phyloP scores from a whole-genome alignment of 352 stramenopile genomes.

The Phytophthora capsici region DNA sequence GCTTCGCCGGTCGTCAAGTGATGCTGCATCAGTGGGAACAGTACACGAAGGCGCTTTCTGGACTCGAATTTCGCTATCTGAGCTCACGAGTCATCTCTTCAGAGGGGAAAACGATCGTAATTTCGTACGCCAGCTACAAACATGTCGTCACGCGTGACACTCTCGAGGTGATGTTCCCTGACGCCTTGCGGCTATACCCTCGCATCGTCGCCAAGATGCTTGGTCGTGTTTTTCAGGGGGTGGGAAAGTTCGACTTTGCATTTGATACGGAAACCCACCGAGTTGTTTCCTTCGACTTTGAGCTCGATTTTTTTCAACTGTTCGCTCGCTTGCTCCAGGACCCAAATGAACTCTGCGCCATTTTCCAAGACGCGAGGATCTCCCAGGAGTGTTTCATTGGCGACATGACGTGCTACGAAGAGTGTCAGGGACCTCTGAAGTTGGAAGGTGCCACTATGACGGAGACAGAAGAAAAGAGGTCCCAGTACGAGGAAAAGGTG shows the following conservation, averaged over 20 bases:
- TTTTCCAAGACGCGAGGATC: slow-evolving; percentile 54
- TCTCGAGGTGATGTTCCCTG: slow-evolving; percentile 61
- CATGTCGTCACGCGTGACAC: slow-evolving; percentile 50
- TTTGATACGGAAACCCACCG: slow-evolving; percentile 48
- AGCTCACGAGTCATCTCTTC: slow-evolving; percentile 35
- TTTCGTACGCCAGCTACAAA: slow-evolving; percentile 47
- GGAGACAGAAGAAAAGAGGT: no score
- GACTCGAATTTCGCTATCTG: slow-evolving; percentile 47
- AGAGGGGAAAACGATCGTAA: slow-evolving; percentile 38
- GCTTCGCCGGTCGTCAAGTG: slow-evolving; percentile 46
- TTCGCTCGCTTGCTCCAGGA: slow-evolving; percentile 54
- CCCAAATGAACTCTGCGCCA: slow-evolving; percentile 37
- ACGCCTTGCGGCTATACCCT: slow-evolving; percentile 33
- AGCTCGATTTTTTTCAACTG: slow-evolving; percentile 46
- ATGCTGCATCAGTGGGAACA: slow-evolving; percentile 59
- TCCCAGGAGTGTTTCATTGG: slow-evolving; percentile 63
- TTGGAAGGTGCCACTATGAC: neutral
- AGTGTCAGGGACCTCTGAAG: neutral
- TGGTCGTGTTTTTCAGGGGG: slow-evolving; percentile 36
- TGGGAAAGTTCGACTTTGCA: slow-evolving; percentile 48
- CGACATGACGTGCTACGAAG: slow-evolving; percentile 41
- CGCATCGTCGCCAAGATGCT: slow-evolving; percentile 40
- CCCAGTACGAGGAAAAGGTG: slow-evolving; percentile 1
- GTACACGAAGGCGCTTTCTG: slow-evolving; percentile 51
- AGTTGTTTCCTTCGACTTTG: slow-evolving; percentile 53